Percentiles rank a stretch among this genome's conserved stretches.
These are phyloP conservation scores for Epithele typhae DNA, from an alignment of 768 basidiomycete species.

Conservation along the genomic window DNA sequence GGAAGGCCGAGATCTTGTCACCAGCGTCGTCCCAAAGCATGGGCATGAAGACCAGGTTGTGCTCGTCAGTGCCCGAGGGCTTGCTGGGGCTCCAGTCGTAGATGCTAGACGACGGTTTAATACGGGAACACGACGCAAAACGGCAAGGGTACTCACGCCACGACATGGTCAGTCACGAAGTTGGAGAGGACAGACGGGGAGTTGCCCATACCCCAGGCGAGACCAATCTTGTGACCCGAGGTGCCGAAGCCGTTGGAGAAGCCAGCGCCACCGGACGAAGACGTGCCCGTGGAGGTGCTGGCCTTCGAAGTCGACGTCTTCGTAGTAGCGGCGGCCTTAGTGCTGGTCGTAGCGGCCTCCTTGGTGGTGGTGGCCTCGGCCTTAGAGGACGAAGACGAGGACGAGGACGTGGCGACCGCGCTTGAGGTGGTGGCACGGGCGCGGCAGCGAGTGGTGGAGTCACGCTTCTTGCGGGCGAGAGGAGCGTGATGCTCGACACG, in stretches of 20 bases:
- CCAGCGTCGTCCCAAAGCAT: slow-evolving; percentile 71
- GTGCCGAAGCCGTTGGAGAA: slow-evolving; percentile 14
- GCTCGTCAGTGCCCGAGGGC: slow-evolving; percentile 34
- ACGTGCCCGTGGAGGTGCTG: not conserved
- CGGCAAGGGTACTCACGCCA: slow-evolving; percentile 31
- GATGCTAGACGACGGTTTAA: slow-evolving; percentile 27
- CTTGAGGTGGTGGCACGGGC: slow-evolving; percentile 34
- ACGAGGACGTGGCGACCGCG: slow-evolving; percentile 7
- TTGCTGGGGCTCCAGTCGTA: slow-evolving; percentile 66
- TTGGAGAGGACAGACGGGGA: slow-evolving; percentile 39
- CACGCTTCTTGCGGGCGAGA: slow-evolving; percentile 43
- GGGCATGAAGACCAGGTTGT: slow-evolving; percentile 53
- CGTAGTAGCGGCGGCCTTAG: slow-evolving; percentile 6
- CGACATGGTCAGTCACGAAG: slow-evolving; percentile 44
- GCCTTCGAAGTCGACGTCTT: not conserved
- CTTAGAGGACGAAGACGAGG: slow-evolving; percentile 16
- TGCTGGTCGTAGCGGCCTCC: slow-evolving; percentile 12
- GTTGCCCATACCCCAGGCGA: slow-evolving; percentile 64
- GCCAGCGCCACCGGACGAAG: not conserved
- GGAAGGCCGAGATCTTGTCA: slow-evolving; percentile 37
- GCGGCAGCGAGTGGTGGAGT: slow-evolving; percentile 49
- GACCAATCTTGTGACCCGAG: slow-evolving; percentile 46
- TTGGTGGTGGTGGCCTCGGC: slow-evolving; percentile 14
- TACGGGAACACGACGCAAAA: not conserved
- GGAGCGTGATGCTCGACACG: slow-evolving; percentile 38